Evolutionary conservation across 331 rosid species (phyloP), one percentile per base, ranked within the genome.

Genomic region (Quercus lobata): DNA sequence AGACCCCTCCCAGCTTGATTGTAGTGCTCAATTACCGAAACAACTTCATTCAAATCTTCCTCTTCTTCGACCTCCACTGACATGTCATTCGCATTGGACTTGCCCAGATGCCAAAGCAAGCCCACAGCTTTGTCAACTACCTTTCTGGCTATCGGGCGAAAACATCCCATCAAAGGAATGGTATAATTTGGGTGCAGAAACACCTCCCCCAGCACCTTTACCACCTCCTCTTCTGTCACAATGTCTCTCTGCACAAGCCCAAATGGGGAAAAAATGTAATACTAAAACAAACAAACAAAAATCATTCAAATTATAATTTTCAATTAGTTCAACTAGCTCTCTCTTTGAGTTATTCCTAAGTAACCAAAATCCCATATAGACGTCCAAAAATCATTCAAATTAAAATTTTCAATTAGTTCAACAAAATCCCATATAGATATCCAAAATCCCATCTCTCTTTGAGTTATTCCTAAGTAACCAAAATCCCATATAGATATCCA

Each of bases 151-250:
- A n/a, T n/a, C n/a, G n/a, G n/a, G n/a, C n/a, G n/a, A n/a, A n/a
- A n/a, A n/a, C n/a, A n/a, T n/a, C n/a, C n/a, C n/a, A n/a, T n/a
- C n/a, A n/a, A n/a, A n/a, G n/a, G n/a, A n/a, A n/a, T n/a, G n/a
- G n/a, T n/a, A n/a, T n/a, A n/a, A n/a, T n/a, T n/a, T n/a, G n/a
- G n/a, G n/a, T 90, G 89, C 80, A 92, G 78, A 82, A 94, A 91
- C 62, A 92, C 75, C 71, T 86, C 96, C 52, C 84, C 96, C 44
- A 88, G 73, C 46, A 29, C 32, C 37, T 81, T 77, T 65, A 94
- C 88, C 46, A 90, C 87, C 75, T 89, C 93, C 24, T 86, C 97
- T 81, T 94, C 92, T 4, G 88, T 89, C 61, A 87, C 76, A 66
- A 37, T 58, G 35, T 65, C 53, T 55, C 86, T 93, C 98, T 88